Conservation (phyloP, 2,329 filamentous ascomycete species). For the Diaporthe vexans region DNA sequence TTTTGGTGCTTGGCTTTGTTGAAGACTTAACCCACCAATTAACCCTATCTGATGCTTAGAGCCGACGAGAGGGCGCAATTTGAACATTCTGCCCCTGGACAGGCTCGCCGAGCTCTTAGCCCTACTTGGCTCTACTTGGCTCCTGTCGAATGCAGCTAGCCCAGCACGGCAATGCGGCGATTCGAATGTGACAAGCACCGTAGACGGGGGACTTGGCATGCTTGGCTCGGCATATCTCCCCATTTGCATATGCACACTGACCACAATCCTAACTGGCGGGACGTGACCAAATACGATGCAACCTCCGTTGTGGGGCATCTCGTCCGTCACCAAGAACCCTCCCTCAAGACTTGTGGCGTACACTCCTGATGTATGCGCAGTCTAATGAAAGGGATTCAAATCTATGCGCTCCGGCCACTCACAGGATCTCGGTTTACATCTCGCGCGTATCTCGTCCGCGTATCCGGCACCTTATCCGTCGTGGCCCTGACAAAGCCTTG, state of each 20-base stretch:
- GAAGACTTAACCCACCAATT: background rate
- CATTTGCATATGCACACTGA: background rate
- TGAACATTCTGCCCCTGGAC: background rate
- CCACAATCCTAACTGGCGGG: background rate
- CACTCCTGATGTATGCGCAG: background rate
- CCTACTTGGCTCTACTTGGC: no score
- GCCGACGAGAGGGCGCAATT: background rate
- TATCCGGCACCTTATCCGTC: background rate
- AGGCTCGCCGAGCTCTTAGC: constrained; percentile 7
- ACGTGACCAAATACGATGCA: background rate
- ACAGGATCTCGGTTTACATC: background rate
- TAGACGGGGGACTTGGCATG: constrained; percentile 1
- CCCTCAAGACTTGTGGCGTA: background rate
- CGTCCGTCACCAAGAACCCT: no score
- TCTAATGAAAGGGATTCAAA: background rate
- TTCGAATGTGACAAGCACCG: background rate
- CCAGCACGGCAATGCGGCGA: background rate
- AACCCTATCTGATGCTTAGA: constrained; percentile 7
- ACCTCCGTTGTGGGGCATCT: no score
- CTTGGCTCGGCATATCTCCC: constrained; percentile 22
- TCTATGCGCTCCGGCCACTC: background rate
- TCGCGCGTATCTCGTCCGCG: background rate
- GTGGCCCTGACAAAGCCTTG: background rate
- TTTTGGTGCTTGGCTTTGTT: constrained; percentile 8
- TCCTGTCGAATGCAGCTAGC: constrained; percentile 23